Evolutionary conservation across 768 basidiomycete genomes (phyloP), one percentile per base, ranked within the genome.

Genomic region (Infundibulicybe gibba): DNA sequence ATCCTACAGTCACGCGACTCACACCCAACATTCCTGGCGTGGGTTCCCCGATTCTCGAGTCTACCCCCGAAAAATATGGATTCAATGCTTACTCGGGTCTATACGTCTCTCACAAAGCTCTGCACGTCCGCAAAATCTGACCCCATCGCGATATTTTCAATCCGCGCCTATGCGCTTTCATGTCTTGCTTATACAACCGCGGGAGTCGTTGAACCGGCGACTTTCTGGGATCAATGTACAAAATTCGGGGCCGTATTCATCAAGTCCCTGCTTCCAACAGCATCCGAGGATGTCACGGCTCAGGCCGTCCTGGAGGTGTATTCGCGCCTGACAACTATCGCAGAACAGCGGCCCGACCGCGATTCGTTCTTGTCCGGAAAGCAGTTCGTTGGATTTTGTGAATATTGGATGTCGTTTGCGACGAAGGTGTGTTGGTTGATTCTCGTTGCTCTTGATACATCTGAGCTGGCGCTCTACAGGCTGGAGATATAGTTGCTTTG

Each of bases 211-310:
- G 71, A 77, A 40, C 63, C 81, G 2, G 66, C 67, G 40, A 75
- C 72, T 0, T 85, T 90, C 59, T 89, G 88, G 88, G 81, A 85
- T 40, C 89, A 90, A 55, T 71, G 60, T 20, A 69, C 70, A 47
- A 81, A 76, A 52, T 78, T 70, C 56, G 69, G 70, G 16, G 68
- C 59, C 12, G 60, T 71, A n/a, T 77, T 75, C 44, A 64, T 74
- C 31, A 75, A 72, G 41, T 57, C 67, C 1, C 56, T 61, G 0
- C 52, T 57, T 41, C 8, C 25, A 25, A 34, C 48, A 6, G 3
- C 35, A 11, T 53, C 48, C 9, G 63, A 74, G 43, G 61, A 63
- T 30, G 66, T 67, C 6, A 64, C 64, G 2, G 61, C 67, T 0
- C 56, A 51, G 21, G 44, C 61, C 1, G 66, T 86, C 3, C 69